Conservation (phyloP, 768 basidiomycete genomes). For the Boletus pseudopeckii region DNA sequence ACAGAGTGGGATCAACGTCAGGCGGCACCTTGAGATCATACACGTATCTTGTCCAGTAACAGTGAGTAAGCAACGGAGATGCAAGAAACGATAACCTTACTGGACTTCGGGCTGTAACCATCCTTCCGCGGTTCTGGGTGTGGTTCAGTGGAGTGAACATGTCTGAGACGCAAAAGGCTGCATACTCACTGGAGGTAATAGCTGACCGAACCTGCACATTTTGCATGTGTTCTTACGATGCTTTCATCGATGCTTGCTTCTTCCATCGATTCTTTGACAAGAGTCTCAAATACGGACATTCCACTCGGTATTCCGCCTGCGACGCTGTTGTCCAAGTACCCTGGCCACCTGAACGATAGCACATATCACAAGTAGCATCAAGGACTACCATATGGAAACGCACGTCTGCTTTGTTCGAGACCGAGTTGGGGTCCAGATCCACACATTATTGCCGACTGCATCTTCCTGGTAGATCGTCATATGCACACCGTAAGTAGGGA, state of each 20-base stretch:
- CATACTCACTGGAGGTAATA: slow-evolving; percentile 70
- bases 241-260: slow-evolving; percentile 79
- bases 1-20: slow-evolving; percentile 41
- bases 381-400: slow-evolving; percentile 25
- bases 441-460: slow-evolving; percentile 39
- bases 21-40: slow-evolving; percentile 78
- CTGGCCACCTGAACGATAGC: slow-evolving; percentile 60
- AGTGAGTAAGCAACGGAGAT: background rate
- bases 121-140: slow-evolving; percentile 22
- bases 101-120: slow-evolving; percentile 89
- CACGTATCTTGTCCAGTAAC: slow-evolving; percentile 54
- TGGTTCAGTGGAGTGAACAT: background rate
- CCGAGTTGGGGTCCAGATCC: slow-evolving; percentile 86
- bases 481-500: slow-evolving; percentile 91
- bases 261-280: slow-evolving; percentile 91
- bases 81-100: slow-evolving; percentile 37
- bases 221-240: slow-evolving; percentile 58
- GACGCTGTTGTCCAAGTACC: slow-evolving; percentile 84
- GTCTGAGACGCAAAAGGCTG: background rate
- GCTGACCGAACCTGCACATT: slow-evolving; percentile 65
- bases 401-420: slow-evolving; percentile 87
- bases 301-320: slow-evolving; percentile 91
- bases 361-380: background rate
- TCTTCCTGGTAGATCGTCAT: slow-evolving; percentile 62
- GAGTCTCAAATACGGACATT: slow-evolving; percentile 62